Evolutionary conservation across 2,329 filamentous ascomycete genomes (phyloP).

Genomic region (Ustilaginoidea virens): DNA sequence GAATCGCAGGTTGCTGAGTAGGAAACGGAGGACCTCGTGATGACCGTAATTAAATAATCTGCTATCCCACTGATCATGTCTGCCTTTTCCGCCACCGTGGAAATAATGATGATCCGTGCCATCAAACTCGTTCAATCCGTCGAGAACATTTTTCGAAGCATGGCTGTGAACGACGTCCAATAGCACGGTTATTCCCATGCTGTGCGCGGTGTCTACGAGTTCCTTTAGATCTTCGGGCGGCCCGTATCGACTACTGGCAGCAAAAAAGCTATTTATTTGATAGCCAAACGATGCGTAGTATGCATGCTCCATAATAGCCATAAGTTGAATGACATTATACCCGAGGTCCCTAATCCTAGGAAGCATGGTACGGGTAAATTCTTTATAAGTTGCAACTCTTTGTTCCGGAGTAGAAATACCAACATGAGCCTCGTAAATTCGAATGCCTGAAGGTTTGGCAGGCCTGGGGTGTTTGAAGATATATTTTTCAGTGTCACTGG

Average conservation of each 20-base stretch:
- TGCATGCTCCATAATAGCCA: constrained; percentile 98
- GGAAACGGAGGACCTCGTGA: constrained; percentile 89
- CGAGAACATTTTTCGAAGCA: constrained; percentile 91
- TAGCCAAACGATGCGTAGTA: constrained; percentile 99
- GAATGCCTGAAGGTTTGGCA: constrained; percentile 68
- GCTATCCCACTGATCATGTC: constrained; percentile 91
- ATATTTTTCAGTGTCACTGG: constrained; percentile 60
- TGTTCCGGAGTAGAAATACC: constrained; percentile 89
- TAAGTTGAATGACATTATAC: constrained; percentile 95
- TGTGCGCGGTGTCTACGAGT: constrained; percentile 86
- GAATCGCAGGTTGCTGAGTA: constrained; percentile 88
- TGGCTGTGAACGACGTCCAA: constrained; percentile 96
- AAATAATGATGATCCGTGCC: constrained; percentile 93
- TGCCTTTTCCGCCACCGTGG: constrained; percentile 70
- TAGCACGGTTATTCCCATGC: constrained; percentile 77
- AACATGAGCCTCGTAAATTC: constrained; percentile 97
- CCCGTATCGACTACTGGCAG: constrained; percentile 89
- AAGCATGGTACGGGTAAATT: constrained; percentile 86
- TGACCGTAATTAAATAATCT: constrained; percentile 92
- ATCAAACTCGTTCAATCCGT: constrained; percentile 92
- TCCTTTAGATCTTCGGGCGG: constrained; percentile 91
- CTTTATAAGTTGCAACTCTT: constrained; percentile 85
- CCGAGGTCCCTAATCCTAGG: constrained; percentile 80
- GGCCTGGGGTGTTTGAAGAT: constrained; percentile 72
- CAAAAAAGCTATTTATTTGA: constrained; percentile 98